Base-by-base conservation (phyloP, 495 filamentous ascomycete genomes). In the Penicillium waksmanii region DNA sequence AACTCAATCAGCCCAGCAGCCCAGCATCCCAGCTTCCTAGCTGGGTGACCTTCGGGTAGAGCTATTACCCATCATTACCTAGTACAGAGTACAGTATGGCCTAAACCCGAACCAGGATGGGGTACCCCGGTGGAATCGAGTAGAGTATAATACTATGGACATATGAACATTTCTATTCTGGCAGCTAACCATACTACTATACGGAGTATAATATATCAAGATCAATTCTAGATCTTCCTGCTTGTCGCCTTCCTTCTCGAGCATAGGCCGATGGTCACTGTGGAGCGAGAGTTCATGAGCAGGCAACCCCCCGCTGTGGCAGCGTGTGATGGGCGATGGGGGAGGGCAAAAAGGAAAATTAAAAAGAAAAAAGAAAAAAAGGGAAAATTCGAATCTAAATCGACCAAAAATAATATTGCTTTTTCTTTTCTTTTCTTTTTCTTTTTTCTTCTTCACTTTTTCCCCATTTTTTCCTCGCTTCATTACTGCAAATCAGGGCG, bases 401-500 rank as follows among this genome's bases (percentile, higher is more conserved):
- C 27, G 27, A 31, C 17, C 10, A n/a, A n/a, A 46, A 51, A 51
- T 9, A 31, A 1, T 31, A 31, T 31, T 31, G 27, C 27, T 31
- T 31, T 50, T 35, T 51, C 40, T 35, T 19, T 25, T 66, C 21
- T 43, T 61, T 61, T 64, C 57, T 56, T 53, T 51, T 33, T 19
- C n/a, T 50, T 35, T 47, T 44, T 17, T 3, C 9, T 7, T 13
- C n/a, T 23, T 56, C 27, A 19, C 15, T 5, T 34, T 56, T 50
- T 54, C 47, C 50, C 50, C 53, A 25, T 59, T 51, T 58, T 62
- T 59, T 46, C 56, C 55, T 63, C 62, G 49, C 55, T 63, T 69
- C 52, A 50, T 65, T 57, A 67, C 69, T 67, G 62, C 69, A 66
- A 71, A 72, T 74, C 69, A 74, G 63, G 61, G 55, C 48, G 38